A percentile compares a stretch with the other conserved stretches of the same genome.
These are phyloP conservation scores for Ceratobasidium sp. DNA, from an alignment of 1,284 basidiomycete genomes.

Conservation along the genomic window DNA sequence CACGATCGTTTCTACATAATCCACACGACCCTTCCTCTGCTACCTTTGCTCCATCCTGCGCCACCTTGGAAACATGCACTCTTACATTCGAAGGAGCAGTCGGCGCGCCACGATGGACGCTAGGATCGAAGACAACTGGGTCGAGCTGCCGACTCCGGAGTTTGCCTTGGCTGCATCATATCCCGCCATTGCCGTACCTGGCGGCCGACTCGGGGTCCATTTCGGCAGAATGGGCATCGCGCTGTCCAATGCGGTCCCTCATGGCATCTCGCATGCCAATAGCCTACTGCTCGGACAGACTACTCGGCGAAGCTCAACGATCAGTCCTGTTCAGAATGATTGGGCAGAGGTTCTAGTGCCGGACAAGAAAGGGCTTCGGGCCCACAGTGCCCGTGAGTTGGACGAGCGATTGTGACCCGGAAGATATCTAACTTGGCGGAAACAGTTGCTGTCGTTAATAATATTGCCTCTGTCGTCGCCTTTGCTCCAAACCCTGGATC, in stretches of 20 bases:
- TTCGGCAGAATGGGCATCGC: slow-evolving; percentile 20
- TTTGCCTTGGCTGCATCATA: slow-evolving; percentile 13
- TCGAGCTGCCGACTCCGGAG: slow-evolving; percentile 17
- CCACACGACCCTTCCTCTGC: background rate
- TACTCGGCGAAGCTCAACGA: background rate
- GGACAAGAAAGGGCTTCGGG: slow-evolving; percentile 1
- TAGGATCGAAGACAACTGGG: slow-evolving; percentile 38
- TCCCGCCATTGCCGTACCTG: slow-evolving; percentile 16
- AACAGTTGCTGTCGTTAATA: slow-evolving; percentile 16
- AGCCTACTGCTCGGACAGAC: slow-evolving; percentile 12
- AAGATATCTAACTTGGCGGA: background rate
- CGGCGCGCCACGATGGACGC: slow-evolving; percentile 30
- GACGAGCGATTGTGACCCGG: background rate
- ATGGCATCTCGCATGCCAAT: slow-evolving; percentile 7
- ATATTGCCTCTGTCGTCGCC: slow-evolving; percentile 13
- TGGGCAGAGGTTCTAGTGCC: slow-evolving; percentile 3
- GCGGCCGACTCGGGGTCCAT: slow-evolving; percentile 12
- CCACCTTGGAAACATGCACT: background rate
- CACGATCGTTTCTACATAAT: background rate
- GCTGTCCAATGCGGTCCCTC: slow-evolving; percentile 17
- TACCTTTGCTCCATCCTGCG: background rate
- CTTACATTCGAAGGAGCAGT: slow-evolving; percentile 19
- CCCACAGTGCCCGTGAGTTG: slow-evolving; percentile 17
- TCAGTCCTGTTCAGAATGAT: background rate
- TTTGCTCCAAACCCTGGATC: slow-evolving; percentile 34